Evolutionary conservation across 345 rosid species (phyloP), one percentile per base, ranked within the genome.

Genomic region (Corchorus olitorius): DNA sequence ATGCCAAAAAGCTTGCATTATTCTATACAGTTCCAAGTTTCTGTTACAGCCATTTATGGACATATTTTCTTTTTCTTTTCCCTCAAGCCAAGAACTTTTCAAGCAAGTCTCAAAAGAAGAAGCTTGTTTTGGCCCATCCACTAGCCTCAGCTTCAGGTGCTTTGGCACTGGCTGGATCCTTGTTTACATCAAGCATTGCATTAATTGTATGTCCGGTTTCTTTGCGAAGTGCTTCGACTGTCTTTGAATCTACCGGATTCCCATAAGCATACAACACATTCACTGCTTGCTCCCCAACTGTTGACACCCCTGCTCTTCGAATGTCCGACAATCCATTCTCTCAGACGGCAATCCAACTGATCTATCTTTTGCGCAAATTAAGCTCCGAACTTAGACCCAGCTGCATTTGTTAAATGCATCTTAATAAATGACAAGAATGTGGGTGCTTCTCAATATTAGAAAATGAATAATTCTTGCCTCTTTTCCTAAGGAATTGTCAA

Each of bases 221-320:
- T 78, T 87, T 89, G 2, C 95, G 89, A 19, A 93, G 88, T 11
- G 94, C 89, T 80, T 94, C 97, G 0, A 93, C 87, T 0, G 91
- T 90, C 82, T 91, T 90, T 86, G 75, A 81, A 61, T 93, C 93
- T 74, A 94, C 97, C 0, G 96, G 92, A 50, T 94, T 90, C 78
- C 98, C 98, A 0, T 97, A 92, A 65, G 97, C 88, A 79, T 90
- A 96, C 65, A 94, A 94, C 7, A 93, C 92, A 60, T 91, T 93
- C 83, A 93, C 75, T 0, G 98, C 97, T 76, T 91, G 88, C 86
- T 91, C 95, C 66, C 97, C 97, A 13, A 88, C 79, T 8, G 98
- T 94, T 48, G 93, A 87, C 43, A 94, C 97, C 8, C 95, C 97
- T 16, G 98, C 98, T 83, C 97, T 80, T 50, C 92, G 72, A 12